Evolutionary conservation across 208 protist genomes (phyloP).

Genomic region (Leishmania tarentolae): DNA sequence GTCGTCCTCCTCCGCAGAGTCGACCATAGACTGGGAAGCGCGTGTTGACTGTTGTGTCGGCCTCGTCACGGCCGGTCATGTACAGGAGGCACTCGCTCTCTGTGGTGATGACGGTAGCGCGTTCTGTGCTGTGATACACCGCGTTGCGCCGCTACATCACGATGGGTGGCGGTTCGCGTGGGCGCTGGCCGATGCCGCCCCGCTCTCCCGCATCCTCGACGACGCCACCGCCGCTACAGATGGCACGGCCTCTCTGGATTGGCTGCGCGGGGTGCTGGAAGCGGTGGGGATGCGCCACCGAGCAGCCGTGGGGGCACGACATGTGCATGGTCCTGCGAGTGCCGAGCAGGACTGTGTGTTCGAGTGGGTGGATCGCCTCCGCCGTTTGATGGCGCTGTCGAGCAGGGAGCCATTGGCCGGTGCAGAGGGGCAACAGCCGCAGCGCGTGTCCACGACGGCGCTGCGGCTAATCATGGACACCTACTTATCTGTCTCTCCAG

Average conservation of each 20-base stretch:
- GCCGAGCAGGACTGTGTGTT: conserved; percentile 12
- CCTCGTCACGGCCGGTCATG: conserved; percentile 38
- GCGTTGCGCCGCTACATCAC: conserved; percentile 14
- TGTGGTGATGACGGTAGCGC: conserved; percentile 26
- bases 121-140: conserved; percentile 27
- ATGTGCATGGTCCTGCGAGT: not conserved
- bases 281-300: conserved; percentile 18
- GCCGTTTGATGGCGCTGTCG: conserved; percentile 3
- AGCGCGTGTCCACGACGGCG: conserved; percentile 3
- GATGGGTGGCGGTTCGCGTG: conserved; percentile 41
- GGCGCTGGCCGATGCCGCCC: conserved; percentile 30
- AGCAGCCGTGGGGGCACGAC: conserved; percentile 3
- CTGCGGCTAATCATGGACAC: conserved; percentile 31
- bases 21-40: conserved; percentile 20
- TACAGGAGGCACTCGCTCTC: conserved; percentile 35
- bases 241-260: conserved; percentile 8
- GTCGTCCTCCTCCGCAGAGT: not conserved
- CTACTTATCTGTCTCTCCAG: conserved; percentile 37
- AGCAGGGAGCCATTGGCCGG: not conserved
- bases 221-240: not conserved
- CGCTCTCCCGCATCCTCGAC: conserved; percentile 18
- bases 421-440: not conserved
- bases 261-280: conserved; percentile 33
- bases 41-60: conserved; percentile 42
- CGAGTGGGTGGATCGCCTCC: conserved; percentile 28